Evolutionary conservation across 257 asterid genomes (phyloP), one percentile per base, ranked within the genome.

Genomic region (Paraleonurus japonicus): DNA sequence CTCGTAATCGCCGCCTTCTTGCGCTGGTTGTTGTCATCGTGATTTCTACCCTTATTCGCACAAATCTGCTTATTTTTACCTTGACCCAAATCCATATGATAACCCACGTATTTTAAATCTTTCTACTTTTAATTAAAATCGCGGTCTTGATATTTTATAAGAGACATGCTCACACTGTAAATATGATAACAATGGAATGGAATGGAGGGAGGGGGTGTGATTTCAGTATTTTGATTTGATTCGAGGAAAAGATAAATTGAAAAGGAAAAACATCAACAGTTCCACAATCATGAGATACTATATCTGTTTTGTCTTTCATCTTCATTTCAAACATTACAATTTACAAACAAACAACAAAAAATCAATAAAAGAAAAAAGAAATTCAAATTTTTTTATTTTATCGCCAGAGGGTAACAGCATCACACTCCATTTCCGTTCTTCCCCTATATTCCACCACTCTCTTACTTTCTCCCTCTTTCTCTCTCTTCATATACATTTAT

Each of bases 231-330:
- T 32, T 32, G 33, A 28, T 28, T 16, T 51, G 15, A 53, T 53
- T 19, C 9, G 60, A 20, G 30, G 6, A 0, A 7, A 10, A 10
- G 61, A 23, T 2, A 54, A 24, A 7, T 3, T 2, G 28, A 71
- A 57, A n/a, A n/a, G n/a, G n/a, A n/a, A n/a, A 45, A 73, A 59
- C 66, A 69, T 41, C 41, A 58, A 24, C 79, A 68, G 60, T 64
- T 65, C 60, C 62, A n/a, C n/a, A n/a, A n/a, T n/a, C n/a, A 61
- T 63, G 74, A 74, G 82, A 23, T 70, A 70, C 64, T 65, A 70
- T n/a, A n/a, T 61, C 79, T 54, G 41, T 62, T 80, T 72, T 80
- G 81, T 76, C 84, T 80, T 67, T 71, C 73, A 41, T 72, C 48
- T 68, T 33, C 68, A 35, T 61, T 60, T 65, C 32, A 70, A 69